Evolutionary conservation across 306 rosid species (phyloP), one percentile per base, ranked within the genome.

Genomic region (Prunus fruticosa): DNA sequence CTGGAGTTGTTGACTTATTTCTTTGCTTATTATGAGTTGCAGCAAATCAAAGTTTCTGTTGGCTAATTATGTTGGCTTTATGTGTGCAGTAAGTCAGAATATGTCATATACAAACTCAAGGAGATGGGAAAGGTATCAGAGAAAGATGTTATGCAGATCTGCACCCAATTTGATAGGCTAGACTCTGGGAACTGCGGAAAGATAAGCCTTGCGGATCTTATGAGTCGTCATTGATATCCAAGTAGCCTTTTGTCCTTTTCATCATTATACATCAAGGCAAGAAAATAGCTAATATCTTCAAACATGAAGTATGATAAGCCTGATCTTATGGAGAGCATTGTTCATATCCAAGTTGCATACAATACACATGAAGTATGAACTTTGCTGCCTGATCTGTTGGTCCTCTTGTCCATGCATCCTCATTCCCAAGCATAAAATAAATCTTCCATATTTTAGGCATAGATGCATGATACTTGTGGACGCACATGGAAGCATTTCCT

Each of bases 41-140:
- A 25, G 83, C 20, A 19, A 32, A 16, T 3, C 2, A 45, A 52
- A 69, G 63, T 61, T 20, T 74, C 62, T 19, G 52, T 72, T 84
- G 76, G 77, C 30, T 69, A 73, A 64, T 70, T 41, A 23, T 67
- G 2, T 47, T 61, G 73, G 54, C 67, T 45, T 81, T 77, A n/a
- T 53, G 5, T 71, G 22, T 87, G 92, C 88, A 92, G 99, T 76
- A 92, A 93, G 82, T 89, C 98, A 41, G 99, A 96, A 75, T 96
- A 83, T 77, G 99, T 91, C 64, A 81, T 96, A 80, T 92, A 84
- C 97, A 96, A 96, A 87, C 99, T 96, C 52, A 92, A 96, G 86
- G 98, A 96, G 92, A 86, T 96, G 98, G 93, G 92, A 46, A 96
- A 84, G 87, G 87, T 92, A 54, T 68, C 91, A 2, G 91, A 92